Percentiles rank a stretch among this genome's conserved stretches.
These are phyloP conservation scores for Porphyrellus sp. DNA, from an alignment of 1,284 basidiomycete species.

Conservation along the genomic window DNA sequence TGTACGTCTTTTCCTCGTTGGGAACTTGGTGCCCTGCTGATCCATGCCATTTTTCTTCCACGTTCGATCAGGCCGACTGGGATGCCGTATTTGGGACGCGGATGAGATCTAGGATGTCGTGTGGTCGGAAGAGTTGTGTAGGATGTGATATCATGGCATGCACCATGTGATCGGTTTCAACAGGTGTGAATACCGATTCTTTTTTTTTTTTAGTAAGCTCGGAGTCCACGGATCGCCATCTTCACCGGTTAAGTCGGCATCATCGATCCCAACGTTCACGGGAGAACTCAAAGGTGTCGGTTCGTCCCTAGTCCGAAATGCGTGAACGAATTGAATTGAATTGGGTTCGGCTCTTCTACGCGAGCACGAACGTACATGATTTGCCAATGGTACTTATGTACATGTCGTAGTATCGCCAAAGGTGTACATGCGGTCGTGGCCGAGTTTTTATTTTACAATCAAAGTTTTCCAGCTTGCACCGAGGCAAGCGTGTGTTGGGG, in stretches of 20 bases:
- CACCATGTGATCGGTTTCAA: too few relatives aligned
- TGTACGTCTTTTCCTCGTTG: constrained; percentile 45
- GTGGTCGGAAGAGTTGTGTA: too few relatives aligned
- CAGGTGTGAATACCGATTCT: too few relatives aligned
- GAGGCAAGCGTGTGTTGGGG: not conserved
- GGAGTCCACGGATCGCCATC: too few relatives aligned
- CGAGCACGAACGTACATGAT: not conserved
- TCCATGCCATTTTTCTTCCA: not conserved
- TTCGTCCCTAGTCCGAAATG: not conserved
- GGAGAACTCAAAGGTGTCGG: not conserved
- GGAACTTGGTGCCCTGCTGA: too few relatives aligned
- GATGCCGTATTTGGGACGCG: constrained; percentile 62
- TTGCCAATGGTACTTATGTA: too few relatives aligned
- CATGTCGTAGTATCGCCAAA: not conserved
- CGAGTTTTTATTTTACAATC: not conserved
- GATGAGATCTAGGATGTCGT: constrained; percentile 33
- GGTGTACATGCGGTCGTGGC: not conserved
- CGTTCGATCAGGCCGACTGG: constrained; percentile 46
- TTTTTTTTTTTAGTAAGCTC: too few relatives aligned
- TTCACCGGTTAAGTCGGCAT: too few relatives aligned
- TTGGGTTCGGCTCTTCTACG: not conserved
- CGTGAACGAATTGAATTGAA: not conserved
- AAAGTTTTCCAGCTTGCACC: not conserved
- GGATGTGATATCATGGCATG: too few relatives aligned
- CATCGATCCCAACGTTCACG: not conserved